Base-by-base conservation (phyloP, 2,329 filamentous ascomycete species). In the Exophiala viscosa region DNA sequence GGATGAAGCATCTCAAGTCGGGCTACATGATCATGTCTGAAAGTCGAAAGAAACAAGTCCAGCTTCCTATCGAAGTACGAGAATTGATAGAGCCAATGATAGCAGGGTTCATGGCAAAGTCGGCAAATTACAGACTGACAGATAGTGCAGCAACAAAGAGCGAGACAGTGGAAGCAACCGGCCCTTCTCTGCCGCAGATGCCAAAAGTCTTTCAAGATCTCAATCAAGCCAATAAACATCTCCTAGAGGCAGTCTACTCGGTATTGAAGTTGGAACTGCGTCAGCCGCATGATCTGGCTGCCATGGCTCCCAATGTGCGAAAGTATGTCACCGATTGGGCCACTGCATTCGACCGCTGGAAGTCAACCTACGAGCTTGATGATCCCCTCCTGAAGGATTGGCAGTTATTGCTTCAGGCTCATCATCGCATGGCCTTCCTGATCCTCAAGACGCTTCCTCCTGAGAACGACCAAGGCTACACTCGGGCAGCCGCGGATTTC, bases 261-360 rank as follows among this genome's bases (percentile, higher is more conserved):
- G 54, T 57, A 18, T 50, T 57, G 6, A 44, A 51, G 13, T 47
- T 54, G 31, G 54, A 57, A 15, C 39, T 54, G 7, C 47, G 54
- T 5, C 48, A 54, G 32, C 50, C 50, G 36, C 42, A 51, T 13
- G 48, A 54, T 36, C 45, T 43, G 23, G 28, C 40, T 13, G 14
- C 45, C 5, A 57, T 54, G 54, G 34, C 48, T 23, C 48, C 50
- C 9, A 47, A 43, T n/a, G 50, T 57, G 20, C 54, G 50, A 41
- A 57, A 54, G 33, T 57, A 54, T 42, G 54, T 57, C 15, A 40
- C 34, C 14, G 54, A 57, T 33, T 57, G 54, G 54, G 48, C 54
- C 11, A 51, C 32, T 15, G 42, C 54, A 2, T 54, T 57, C 17
- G 50, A 47, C 8, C 50, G 50, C 32, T 57, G 54, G 54, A 54